Evolutionary conservation across 768 basidiomycete species (phyloP).

Genomic region (Suillus sp.): DNA sequence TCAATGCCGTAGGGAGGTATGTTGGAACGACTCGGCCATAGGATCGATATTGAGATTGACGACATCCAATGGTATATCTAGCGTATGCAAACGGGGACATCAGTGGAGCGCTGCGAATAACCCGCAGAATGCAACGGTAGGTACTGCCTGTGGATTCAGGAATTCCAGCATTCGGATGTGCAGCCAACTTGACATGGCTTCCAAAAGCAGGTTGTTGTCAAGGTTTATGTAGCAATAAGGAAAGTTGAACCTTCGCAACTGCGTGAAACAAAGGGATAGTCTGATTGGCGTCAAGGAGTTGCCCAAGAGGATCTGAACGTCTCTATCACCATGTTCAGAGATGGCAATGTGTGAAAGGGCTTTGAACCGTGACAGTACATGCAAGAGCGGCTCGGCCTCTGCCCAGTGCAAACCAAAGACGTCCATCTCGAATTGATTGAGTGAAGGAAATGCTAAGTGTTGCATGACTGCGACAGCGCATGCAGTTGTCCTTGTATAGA

Average conservation of each 20-base stretch:
- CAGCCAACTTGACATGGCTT: slow-evolving; percentile 4
- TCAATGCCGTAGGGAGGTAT: background rate
- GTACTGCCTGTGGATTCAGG: background rate
- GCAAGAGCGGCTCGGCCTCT: background rate
- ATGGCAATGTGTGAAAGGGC: background rate
- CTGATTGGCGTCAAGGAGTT: background rate
- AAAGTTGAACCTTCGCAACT: background rate
- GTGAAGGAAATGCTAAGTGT: background rate
- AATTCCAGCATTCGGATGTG: background rate
- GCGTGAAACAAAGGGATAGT: background rate
- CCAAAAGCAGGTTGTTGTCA: background rate
- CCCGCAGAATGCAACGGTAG: background rate
- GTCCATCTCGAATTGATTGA: background rate
- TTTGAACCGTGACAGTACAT: background rate
- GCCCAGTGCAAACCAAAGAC: background rate
- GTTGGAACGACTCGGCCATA: background rate
- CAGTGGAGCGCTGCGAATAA: background rate
- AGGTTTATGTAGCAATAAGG: background rate
- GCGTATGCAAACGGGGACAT: background rate
- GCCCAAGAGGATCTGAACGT: background rate
- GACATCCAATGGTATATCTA: background rate
- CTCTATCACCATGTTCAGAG: too few relatives aligned
- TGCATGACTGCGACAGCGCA: background rate
- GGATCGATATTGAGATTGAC: background rate
- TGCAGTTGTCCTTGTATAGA: background rate